Evolutionary conservation across 2,329 filamentous ascomycete genomes (phyloP), one percentile per base, ranked within the genome.

Genomic region (Didymella segeticola): DNA sequence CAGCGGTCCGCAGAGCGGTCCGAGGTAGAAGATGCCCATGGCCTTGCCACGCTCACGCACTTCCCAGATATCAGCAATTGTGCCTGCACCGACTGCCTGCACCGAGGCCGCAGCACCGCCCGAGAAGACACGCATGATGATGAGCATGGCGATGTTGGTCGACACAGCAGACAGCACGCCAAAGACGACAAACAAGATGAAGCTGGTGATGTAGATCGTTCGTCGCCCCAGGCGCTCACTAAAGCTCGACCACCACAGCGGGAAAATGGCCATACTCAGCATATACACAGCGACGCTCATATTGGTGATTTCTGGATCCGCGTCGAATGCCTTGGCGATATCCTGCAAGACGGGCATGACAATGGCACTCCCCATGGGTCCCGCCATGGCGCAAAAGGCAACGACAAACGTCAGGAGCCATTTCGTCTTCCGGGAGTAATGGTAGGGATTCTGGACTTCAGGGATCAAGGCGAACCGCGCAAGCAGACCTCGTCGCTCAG

Each of bases 311-410:
- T 71, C 70, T 11, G 67, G 43, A 1, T 63, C 67, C 6, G 73
- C 61, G n/a, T 67, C 34, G 27, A 76, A 72, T 1, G 66, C 66
- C 10, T 56, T 53, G 3, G 66, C 61, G 11, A 77, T 74, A 10
- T 74, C 71, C 17, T 67, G 65, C 19, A 77, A 58, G 2, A 70
- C 70, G 6, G 75, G 91, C 63, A 93, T 88, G 52, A 96, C 86
- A 48, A 96, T 92, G 1, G 89, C 85, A 23, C 89, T 93, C 1
- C 93, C 93, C 78, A 96, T 86, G 0, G 93, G 93, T 1, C 89
- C 91, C 0, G 86, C 89, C 12, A 88, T 86, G 1, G 86, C 91
- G 2, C 91, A 91, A 14, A 93, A 69, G 1, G 91, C 89, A 38
- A 96, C 84, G 41, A 93, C 83, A 29, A 86, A 64, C 0, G 92